Evolutionary conservation across 352 stramenopile species (phyloP).

Genomic region (Phytopythium boreale): DNA sequence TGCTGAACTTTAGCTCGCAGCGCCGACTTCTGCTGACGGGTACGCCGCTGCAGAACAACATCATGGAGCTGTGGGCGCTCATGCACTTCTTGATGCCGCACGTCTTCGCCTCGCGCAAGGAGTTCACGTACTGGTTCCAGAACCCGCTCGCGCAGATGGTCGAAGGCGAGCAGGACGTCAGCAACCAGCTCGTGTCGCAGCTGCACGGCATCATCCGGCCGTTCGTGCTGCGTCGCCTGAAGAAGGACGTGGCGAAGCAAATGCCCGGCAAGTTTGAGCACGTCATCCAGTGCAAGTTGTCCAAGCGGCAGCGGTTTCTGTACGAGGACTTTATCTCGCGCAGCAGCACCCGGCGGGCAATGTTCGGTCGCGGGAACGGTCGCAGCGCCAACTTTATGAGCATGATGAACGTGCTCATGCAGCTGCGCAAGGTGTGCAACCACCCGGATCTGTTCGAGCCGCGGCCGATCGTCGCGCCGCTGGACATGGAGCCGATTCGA

Average conservation of each 20-base stretch:
- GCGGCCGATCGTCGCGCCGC: conserved; percentile 94
- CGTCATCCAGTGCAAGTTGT: conserved; percentile 93
- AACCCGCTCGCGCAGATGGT: conserved; percentile 92
- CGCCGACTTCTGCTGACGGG: conserved; percentile 91
- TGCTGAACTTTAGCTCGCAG: conserved; percentile 97
- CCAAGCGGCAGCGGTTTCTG: conserved; percentile 93
- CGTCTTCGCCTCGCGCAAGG: conserved; percentile 90
- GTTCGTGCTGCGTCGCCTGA: conserved; percentile 96
- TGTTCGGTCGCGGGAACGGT: conserved; percentile 83
- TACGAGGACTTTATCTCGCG: conserved; percentile 99
- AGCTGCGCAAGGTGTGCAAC: conserved; percentile 97
- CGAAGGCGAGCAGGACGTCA: conserved; percentile 60
- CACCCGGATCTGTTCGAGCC: conserved; percentile 98
- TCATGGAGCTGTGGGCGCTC: conserved; percentile 97
- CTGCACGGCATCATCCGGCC: conserved; percentile 98
- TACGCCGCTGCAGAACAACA: conserved; percentile 98
- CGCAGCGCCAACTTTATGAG: conserved; percentile 92
- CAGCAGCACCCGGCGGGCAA: conserved; percentile 91
- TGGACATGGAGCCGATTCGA: conserved; percentile 63
- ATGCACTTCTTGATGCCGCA: conserved; percentile 99
- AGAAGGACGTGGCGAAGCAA: conserved; percentile 98
- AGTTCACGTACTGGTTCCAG: conserved; percentile 98
- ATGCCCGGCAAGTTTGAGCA: conserved; percentile 97
- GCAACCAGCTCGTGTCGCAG: conserved; percentile 91
- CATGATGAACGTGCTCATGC: conserved; percentile 99